Base-by-base conservation (phyloP, 2,329 filamentous ascomycete genomes). In the Chrysoporthe deuterocubensis region DNA sequence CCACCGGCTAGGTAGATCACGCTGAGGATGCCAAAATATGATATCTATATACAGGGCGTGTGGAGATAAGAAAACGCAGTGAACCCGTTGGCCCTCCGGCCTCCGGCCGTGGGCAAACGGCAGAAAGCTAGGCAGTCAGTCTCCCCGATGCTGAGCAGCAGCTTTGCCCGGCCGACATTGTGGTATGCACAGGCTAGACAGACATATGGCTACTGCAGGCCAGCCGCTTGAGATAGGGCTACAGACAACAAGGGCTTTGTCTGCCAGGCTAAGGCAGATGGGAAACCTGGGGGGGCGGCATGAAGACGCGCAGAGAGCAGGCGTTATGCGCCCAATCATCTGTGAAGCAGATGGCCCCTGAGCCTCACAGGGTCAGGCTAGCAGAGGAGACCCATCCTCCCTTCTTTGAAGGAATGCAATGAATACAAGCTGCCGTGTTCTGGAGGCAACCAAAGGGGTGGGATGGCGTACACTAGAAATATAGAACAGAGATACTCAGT, bases 231-330 rank as follows among this genome's bases (percentile, higher is more conserved):
- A 57, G 54, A 57, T 40, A 32, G 54, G 34, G 34, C 57, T 54
- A 44, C 37, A 62, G 43, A 56, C 21, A 66, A 66, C 58, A 54
- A 40, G 37, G 26, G 65, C 58, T 59, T 63, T 66, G 65, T 42
- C 57, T 66, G 54, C 34, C 6, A 37, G 32, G 48, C 65, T 62
- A 43, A 52, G 64, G 62, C 64, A 56, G 21, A 34, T 56, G 21
- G 64, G 50, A 56, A 60, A 5, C 57, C 40, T 0, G 32, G 14
- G 40, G 34, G n/a, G 18, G 26, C 26, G 14, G 65, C 65, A 66
- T 66, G 40, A 54, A 66, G 46, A 32, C 21, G 50, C 48, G 60
- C 34, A 32, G 58, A 44, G 50, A 48, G 63, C 16, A 40, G n/a
- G 58, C 63, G 58, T 66, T 52, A 66, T 66, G 65, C 58, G 54